Percentiles rank a stretch among this genome's conserved stretches.
Conservation (phyloP, 805 yeast species). For the Candida odintsovae region DNA sequence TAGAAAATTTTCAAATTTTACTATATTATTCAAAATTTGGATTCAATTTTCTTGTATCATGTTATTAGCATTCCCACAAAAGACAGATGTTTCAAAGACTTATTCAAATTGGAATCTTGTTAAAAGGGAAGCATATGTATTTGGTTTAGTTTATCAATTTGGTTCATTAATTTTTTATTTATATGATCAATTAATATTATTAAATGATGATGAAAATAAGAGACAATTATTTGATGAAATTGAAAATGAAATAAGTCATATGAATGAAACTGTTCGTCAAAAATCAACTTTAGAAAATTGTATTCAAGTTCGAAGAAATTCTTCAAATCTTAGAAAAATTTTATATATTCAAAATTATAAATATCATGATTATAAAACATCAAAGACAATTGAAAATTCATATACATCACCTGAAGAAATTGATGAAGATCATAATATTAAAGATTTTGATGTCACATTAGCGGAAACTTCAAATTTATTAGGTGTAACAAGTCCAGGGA, state of each 20-base stretch:
- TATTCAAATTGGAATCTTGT: constrained; percentile 32
- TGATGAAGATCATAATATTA: not conserved
- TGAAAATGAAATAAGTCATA: constrained; percentile 9
- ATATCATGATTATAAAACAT: not conserved
- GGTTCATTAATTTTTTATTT: constrained; percentile 27
- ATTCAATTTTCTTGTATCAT: constrained; percentile 30
- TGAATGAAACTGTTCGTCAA: constrained; percentile 20
- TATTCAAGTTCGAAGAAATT: constrained; percentile 28
- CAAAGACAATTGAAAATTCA: not conserved
- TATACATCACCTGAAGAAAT: not conserved
- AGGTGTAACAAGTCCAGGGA: not conserved
- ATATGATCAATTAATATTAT: constrained; percentile 25
- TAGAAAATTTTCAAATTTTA: constrained; percentile 25
- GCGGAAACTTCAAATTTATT: not conserved
- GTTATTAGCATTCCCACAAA: constrained; percentile 35
- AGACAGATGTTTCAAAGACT: constrained; percentile 21
- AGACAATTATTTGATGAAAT: constrained; percentile 2
- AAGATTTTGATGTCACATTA: constrained; percentile 1
- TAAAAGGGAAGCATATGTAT: constrained; percentile 33
- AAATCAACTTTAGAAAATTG: constrained; percentile 32
- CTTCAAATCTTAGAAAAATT: constrained; percentile 16
- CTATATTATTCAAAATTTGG: constrained; percentile 30
- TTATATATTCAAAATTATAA: constrained; percentile 13
- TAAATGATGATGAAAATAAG: constrained; percentile 6
- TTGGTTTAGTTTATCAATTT: constrained; percentile 24